These are phyloP conservation scores for Furcasterigmium sp. DNA, from an alignment of 2,329 filamentous ascomycete genomes.

Conservation along the genomic window DNA sequence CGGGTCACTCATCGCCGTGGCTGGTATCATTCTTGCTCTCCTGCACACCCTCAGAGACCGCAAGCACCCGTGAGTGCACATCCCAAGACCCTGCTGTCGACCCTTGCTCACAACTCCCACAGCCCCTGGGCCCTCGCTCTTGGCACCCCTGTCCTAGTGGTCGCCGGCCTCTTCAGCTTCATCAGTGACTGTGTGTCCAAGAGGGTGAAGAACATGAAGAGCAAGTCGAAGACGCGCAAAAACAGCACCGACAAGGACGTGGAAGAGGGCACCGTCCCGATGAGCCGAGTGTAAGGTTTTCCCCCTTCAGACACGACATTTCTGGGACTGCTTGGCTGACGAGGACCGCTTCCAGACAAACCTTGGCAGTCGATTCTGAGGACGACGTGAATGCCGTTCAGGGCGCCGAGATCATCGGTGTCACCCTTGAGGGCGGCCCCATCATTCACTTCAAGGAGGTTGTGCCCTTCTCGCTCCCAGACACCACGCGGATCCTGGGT, in stretches of 20 bases:
- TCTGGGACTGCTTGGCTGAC: slow-evolving; percentile 6
- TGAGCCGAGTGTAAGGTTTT: slow-evolving; percentile 43
- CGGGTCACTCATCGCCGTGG: slow-evolving; percentile 52
- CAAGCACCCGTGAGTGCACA: slow-evolving; percentile 44
- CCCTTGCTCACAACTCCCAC: not conserved
- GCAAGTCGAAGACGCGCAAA: slow-evolving; percentile 13
- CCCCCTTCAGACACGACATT: slow-evolving; percentile 2
- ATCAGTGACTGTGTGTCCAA: slow-evolving; percentile 34
- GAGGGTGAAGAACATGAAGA: slow-evolving; percentile 25
- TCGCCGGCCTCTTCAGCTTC: slow-evolving; percentile 47
- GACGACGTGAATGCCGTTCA: slow-evolving; percentile 20
- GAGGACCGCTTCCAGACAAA: slow-evolving; percentile 26
- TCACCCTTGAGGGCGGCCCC: slow-evolving; percentile 38
- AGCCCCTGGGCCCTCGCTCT: slow-evolving; percentile 54
- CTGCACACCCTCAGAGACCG: slow-evolving; percentile 42
- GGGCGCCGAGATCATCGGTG: slow-evolving; percentile 33
- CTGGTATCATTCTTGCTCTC: slow-evolving; percentile 50
- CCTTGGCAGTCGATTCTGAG: slow-evolving; percentile 21
- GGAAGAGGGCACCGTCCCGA: slow-evolving; percentile 22
- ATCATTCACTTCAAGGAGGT: slow-evolving; percentile 38
- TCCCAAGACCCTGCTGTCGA: not conserved
- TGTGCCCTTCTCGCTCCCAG: slow-evolving; percentile 21
- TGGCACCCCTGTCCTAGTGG: slow-evolving; percentile 55
- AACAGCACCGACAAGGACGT: slow-evolving; percentile 7
- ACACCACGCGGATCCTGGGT: slow-evolving; percentile 30